Evolutionary conservation across 345 rosid genomes (phyloP).

Genomic region (Citrus hindsii): DNA sequence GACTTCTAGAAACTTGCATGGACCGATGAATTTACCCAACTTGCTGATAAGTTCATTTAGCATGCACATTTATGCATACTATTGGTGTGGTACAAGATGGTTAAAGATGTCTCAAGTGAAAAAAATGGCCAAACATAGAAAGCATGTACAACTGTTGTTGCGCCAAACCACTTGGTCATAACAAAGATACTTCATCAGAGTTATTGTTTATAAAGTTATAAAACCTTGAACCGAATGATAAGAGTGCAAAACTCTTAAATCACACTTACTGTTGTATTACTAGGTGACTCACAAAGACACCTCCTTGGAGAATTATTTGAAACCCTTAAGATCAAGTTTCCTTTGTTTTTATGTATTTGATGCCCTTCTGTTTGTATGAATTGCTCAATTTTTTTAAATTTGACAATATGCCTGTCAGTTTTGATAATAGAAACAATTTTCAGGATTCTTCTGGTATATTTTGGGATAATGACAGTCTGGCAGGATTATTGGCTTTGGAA

Average conservation of each 20-base stretch:
- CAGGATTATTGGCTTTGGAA: conserved; percentile 88
- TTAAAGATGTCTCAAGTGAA: not conserved
- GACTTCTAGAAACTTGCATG: not conserved
- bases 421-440: conserved; percentile 18
- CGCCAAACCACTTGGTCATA: not conserved
- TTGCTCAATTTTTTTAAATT: not conserved
- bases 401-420: not conserved
- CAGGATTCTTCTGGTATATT: conserved; percentile 99
- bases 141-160: not conserved
- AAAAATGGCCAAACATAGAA: not conserved
- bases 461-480: conserved; percentile 99
- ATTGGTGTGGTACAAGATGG: not conserved
- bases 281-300: not conserved
- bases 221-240: not conserved
- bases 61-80: not conserved
- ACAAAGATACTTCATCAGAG: not conserved
- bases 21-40: not conserved
- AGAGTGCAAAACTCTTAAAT: not conserved
- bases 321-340: conserved; percentile 1
- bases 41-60: not conserved
- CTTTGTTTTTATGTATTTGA: conserved; percentile 4
- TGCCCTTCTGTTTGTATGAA: conserved; percentile 1
- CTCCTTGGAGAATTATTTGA: not conserved
- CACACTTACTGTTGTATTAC: not conserved
- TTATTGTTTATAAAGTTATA: not conserved